These are phyloP conservation scores for Colletotrichum sp. DNA, from an alignment of 2,329 filamentous ascomycete species.

Conservation along the genomic window DNA sequence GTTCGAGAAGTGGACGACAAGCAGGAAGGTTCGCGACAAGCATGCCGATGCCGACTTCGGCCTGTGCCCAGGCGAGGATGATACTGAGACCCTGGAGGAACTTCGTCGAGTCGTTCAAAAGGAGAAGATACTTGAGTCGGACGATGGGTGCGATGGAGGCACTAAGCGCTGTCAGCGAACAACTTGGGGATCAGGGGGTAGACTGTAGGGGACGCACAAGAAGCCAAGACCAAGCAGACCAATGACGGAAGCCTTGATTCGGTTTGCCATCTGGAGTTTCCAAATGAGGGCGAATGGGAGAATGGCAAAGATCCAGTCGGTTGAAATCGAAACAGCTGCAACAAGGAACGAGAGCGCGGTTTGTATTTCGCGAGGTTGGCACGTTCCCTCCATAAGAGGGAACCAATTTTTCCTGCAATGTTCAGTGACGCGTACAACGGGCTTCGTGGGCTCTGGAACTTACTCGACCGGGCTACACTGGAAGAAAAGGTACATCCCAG, in stretches of 20 bases:
- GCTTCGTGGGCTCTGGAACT: not conserved
- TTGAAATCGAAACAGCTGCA: constrained; percentile 11
- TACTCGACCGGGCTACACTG: constrained; percentile 15
- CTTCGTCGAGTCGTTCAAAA: constrained; percentile 11
- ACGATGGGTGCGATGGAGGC: constrained; percentile 16
- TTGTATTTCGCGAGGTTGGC: constrained; percentile 7
- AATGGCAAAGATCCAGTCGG: constrained; percentile 14
- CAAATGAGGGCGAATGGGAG: constrained; percentile 14
- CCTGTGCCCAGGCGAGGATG: constrained; percentile 15
- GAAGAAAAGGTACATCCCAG: constrained; percentile 18
- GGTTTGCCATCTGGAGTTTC: constrained; percentile 11
- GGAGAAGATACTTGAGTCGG: constrained; percentile 12
- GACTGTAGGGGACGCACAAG: not conserved
- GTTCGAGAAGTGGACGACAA: constrained; percentile 13
- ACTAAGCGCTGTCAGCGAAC: not conserved
- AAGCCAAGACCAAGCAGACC: constrained; percentile 9
- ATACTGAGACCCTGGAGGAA: constrained; percentile 5
- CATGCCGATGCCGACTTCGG: constrained; percentile 18
- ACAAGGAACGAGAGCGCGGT: constrained; percentile 13
- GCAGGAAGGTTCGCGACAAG: constrained; percentile 15
- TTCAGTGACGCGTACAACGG: not conserved
- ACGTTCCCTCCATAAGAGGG: not conserved
- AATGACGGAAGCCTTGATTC: constrained; percentile 8
- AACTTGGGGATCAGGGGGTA: not conserved
- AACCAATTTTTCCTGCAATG: constrained; percentile 6